A percentile compares a stretch with the other conserved stretches of the same genome.
phyloP scores from a whole-genome alignment of 768 basidiomycete species.

The Tulasnella sp. region DNA sequence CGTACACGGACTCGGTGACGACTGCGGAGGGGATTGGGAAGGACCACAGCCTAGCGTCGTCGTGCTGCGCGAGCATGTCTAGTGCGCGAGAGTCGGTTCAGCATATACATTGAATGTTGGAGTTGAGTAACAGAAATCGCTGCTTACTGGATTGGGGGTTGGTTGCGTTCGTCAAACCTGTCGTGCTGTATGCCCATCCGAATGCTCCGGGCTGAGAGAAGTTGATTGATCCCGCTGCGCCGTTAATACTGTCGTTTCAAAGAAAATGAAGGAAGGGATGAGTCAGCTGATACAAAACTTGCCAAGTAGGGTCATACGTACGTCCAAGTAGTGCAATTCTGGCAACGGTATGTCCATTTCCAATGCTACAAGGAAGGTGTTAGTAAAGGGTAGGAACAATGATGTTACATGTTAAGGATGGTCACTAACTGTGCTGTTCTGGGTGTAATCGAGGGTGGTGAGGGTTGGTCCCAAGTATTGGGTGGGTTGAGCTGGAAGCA shows the following conservation, averaged over 20 bases:
- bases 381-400: no score
- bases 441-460: slow-evolving; percentile 37
- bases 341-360: slow-evolving; percentile 60
- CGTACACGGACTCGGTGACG: background rate
- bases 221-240: background rate
- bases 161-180: slow-evolving; percentile 37
- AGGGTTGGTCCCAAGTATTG: slow-evolving; percentile 41
- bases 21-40: background rate
- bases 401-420: no score
- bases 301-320: background rate
- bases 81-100: no score
- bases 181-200: slow-evolving; percentile 32
- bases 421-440: slow-evolving; percentile 36
- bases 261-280: no score
- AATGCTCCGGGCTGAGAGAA: background rate
- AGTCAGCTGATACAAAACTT: background rate
- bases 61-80: background rate
- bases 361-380: slow-evolving; percentile 40
- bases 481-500: slow-evolving; percentile 29
- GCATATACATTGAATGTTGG: no score
- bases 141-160: slow-evolving; percentile 29
- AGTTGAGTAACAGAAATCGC: no score
- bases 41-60: background rate
- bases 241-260: background rate
- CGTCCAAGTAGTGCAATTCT: slow-evolving; percentile 42